Conservation (phyloP, 2,329 filamentous ascomycete genomes). For the Alternaria novae-zelandiae region DNA sequence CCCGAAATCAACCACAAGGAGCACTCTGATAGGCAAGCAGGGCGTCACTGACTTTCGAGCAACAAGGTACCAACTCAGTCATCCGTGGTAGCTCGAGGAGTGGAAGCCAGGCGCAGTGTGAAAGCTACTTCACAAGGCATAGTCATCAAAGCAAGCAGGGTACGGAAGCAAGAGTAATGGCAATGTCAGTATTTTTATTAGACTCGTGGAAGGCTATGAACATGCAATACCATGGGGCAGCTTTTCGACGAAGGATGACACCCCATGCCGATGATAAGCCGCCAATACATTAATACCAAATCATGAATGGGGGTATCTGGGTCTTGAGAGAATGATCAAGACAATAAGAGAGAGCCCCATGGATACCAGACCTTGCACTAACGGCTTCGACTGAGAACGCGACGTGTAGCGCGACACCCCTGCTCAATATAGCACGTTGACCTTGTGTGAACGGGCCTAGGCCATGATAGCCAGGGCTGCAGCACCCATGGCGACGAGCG, state of each 20-base stretch:
- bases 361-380: conserved; percentile 16
- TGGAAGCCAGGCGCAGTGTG: not conserved
- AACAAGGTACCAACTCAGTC: not conserved
- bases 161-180: not conserved
- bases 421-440: not conserved
- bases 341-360: conserved; percentile 2
- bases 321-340: conserved; percentile 9
- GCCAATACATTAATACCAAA: conserved; percentile 15
- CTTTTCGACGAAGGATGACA: conserved; percentile 15
- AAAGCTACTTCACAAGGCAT: not conserved
- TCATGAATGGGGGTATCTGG: not conserved
- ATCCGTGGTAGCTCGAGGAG: not conserved
- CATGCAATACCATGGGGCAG: conserved; percentile 17
- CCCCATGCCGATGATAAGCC: conserved; percentile 11
- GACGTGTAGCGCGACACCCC: not conserved
- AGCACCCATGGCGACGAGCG: conserved; percentile 30
- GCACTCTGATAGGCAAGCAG: not conserved
- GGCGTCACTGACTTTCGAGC: not conserved
- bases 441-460: conserved; percentile 12
- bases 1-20: not conserved
- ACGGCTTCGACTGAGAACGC: conserved; percentile 7
- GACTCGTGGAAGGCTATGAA: conserved; percentile 22
- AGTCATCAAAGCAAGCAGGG: not conserved
- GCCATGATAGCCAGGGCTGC: conserved; percentile 26
- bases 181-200: conserved; percentile 22